Conservation (phyloP, 371 early-diverging fungal species). For the Entomophthora muscae region DNA sequence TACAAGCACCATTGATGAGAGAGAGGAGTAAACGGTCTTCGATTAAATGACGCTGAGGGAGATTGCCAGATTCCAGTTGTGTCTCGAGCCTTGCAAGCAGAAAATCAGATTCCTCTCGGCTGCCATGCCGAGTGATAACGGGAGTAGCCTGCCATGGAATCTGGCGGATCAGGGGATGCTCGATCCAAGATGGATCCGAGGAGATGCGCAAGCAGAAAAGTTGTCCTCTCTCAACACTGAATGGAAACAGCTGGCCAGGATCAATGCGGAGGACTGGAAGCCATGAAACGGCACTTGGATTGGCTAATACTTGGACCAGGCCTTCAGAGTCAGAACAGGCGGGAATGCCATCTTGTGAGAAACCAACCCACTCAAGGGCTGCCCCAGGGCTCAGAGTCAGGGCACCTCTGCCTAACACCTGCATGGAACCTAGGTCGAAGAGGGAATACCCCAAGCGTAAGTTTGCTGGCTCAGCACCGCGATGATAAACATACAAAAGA, state of each 20-base stretch:
- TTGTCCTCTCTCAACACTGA: not conserved
- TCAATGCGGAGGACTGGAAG: not conserved
- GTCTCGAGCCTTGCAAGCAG: not conserved
- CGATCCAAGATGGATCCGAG: not conserved
- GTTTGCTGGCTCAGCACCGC: not conserved
- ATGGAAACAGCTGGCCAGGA: not conserved
- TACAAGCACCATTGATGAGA: not conserved
- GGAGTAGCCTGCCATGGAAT: not conserved
- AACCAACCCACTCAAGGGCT: not conserved
- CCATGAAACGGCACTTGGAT: not conserved
- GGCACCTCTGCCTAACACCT: not conserved
- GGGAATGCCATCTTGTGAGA: conserved; percentile 1
- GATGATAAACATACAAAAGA: not conserved
- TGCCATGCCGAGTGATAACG: not conserved
- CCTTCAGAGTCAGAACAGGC: conserved; percentile 1
- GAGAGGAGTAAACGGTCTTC: not conserved
- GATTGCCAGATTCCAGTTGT: not conserved
- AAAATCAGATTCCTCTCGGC: not conserved
- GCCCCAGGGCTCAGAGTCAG: not conserved
- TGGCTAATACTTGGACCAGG: not conserved
- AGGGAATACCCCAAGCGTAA: not conserved
- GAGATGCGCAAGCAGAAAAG: not conserved
- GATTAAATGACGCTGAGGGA: not conserved
- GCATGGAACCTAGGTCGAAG: not conserved
- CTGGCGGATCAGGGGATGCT: conserved; percentile 16